Evolutionary conservation across 208 protist genomes (phyloP).

Genomic region (Leishmania tropica): DNA sequence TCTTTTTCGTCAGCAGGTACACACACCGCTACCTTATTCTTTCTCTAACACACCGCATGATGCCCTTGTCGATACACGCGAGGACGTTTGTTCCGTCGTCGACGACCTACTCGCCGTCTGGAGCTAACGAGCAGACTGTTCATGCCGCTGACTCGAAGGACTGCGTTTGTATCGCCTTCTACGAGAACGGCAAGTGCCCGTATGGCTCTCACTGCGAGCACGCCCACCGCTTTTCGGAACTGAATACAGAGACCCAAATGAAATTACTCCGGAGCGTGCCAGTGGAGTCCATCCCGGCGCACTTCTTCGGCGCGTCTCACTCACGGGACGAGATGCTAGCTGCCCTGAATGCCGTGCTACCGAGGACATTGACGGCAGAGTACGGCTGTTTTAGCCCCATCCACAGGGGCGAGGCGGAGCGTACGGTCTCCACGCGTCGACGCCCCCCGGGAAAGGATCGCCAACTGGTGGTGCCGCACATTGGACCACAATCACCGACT

Average conservation of each 20-base stretch:
- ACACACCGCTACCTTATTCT: not conserved
- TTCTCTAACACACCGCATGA: slow-evolving; percentile 3
- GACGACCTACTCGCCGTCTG: slow-evolving; percentile 8
- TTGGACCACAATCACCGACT: slow-evolving; percentile 13
- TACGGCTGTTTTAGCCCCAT: slow-evolving; percentile 51
- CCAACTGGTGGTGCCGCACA: slow-evolving; percentile 28
- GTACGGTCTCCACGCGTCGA: slow-evolving; percentile 28
- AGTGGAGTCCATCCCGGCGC: slow-evolving; percentile 54
- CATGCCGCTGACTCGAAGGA: slow-evolving; percentile 33
- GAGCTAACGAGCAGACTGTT: slow-evolving; percentile 3
- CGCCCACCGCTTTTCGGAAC: slow-evolving; percentile 73
- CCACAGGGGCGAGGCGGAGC: slow-evolving; percentile 22
- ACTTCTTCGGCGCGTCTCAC: slow-evolving; percentile 46
- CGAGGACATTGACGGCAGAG: slow-evolving; percentile 33
- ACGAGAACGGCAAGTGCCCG: slow-evolving; percentile 65
- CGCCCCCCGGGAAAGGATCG: slow-evolving; percentile 27
- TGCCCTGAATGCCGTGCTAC: slow-evolving; percentile 9
- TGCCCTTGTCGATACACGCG: slow-evolving; percentile 61
- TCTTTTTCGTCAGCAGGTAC: not conserved
- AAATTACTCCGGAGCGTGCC: slow-evolving; percentile 63
- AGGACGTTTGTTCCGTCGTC: slow-evolving; percentile 34
- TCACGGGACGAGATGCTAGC: not conserved
- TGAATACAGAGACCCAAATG: slow-evolving; percentile 49
- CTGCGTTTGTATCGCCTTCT: slow-evolving; percentile 76
- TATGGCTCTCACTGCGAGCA: slow-evolving; percentile 64